Conservation (phyloP, 1,139 yeast genomes). For the Saccharomycopsis hybrid region DNA sequence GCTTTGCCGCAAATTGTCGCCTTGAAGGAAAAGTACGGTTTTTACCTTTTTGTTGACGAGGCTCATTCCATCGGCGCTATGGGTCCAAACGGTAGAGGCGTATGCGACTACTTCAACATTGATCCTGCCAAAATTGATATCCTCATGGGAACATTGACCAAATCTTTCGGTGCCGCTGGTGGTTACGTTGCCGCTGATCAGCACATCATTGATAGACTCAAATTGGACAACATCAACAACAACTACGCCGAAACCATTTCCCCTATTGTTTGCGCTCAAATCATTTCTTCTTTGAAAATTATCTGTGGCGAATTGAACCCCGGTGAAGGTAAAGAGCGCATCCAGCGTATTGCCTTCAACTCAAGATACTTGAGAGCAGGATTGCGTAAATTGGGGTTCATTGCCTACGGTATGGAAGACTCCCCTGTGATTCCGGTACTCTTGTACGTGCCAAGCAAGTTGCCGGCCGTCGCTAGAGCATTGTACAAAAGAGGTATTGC, state of each 20-base stretch:
- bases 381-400: constrained; percentile 84
- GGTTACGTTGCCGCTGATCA: constrained; percentile 84
- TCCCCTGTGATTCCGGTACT: constrained; percentile 92
- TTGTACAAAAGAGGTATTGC: constrained; percentile 78
- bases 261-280: constrained; percentile 88
- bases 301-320: constrained; percentile 80
- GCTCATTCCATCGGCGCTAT: constrained; percentile 98
- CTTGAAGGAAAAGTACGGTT: constrained; percentile 78
- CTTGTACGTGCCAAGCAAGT: constrained; percentile 83
- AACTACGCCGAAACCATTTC: constrained; percentile 80
- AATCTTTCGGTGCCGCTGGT: constrained; percentile 98
- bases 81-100: constrained; percentile 91
- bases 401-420: constrained; percentile 91
- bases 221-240: constrained; percentile 67
- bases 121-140: constrained; percentile 73
- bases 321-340: constrained; percentile 88
- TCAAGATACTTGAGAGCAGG: constrained; percentile 90
- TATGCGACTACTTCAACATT: constrained; percentile 86
- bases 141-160: constrained; percentile 95
- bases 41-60: constrained; percentile 88
- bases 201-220: constrained; percentile 62
- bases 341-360: constrained; percentile 90
- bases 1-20: constrained; percentile 74
- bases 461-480: constrained; percentile 87
- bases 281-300: constrained; percentile 69